A percentile compares a stretch with the other conserved stretches of the same genome.
These are phyloP conservation scores for Phycomyces nitens DNA, from an alignment of 192 early-diverging fungal genomes.

Conservation along the genomic window DNA sequence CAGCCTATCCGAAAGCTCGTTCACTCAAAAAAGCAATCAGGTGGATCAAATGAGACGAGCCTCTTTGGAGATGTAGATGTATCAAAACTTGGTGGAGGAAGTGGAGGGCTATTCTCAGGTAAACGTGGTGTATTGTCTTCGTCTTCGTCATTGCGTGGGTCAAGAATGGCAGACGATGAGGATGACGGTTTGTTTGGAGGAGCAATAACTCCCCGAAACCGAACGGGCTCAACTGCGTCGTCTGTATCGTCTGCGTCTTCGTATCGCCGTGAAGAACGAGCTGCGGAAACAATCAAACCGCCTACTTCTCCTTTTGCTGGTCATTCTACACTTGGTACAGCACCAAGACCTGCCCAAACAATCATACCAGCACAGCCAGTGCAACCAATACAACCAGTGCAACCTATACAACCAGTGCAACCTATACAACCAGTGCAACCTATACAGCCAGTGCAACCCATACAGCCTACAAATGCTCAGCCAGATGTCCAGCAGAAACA, in stretches of 20 bases:
- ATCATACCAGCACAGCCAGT: background rate
- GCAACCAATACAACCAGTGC: background rate
- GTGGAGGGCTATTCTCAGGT: background rate
- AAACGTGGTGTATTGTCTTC: background rate
- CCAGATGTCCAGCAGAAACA: background rate
- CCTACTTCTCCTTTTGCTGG: background rate
- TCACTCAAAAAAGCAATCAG: no score
- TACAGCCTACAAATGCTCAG: background rate
- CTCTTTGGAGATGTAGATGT: conserved; percentile 37
- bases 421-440: background rate
- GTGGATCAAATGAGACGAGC: background rate
- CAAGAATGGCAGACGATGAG: conserved; percentile 16
- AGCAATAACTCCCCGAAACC: background rate
- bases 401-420: background rate
- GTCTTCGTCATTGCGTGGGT: background rate
- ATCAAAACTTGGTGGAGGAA: conserved; percentile 14
- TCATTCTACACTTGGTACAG: background rate
- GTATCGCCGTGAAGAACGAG: no score
- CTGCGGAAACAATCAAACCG: background rate
- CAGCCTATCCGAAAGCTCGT: no score
- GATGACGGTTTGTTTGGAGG: conserved; percentile 21
- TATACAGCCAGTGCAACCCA: background rate
- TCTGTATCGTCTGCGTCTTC: background rate
- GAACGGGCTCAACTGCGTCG: conserved; percentile 1
- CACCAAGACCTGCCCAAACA: background rate